Evolutionary conservation across 2,329 filamentous ascomycete species (phyloP).

Genomic region (Colletotrichum sidae): DNA sequence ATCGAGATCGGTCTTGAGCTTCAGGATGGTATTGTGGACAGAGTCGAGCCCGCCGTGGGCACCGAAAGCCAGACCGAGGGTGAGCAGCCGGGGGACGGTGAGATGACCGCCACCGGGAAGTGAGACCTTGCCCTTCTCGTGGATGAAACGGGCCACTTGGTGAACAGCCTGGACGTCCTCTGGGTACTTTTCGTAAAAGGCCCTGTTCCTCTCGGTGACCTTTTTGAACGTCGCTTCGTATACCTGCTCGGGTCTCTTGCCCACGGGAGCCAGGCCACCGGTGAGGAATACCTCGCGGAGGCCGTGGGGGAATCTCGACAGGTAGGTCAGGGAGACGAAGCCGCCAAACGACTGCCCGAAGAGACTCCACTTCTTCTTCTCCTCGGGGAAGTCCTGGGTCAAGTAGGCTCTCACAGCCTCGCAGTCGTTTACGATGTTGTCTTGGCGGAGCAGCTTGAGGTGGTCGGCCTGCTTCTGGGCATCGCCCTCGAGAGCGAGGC

Average conservation of each 20-base stretch:
- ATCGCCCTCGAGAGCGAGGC: constrained; percentile 73
- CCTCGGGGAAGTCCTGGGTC: constrained; percentile 74
- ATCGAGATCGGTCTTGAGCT: constrained; percentile 78
- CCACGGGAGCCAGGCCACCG: constrained; percentile 84
- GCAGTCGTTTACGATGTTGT: constrained; percentile 89
- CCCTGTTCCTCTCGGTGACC: constrained; percentile 77
- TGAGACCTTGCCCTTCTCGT: constrained; percentile 62
- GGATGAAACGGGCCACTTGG: constrained; percentile 73
- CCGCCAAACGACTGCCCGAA: constrained; percentile 95
- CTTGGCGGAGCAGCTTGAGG: constrained; percentile 86
- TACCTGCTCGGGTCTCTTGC: constrained; percentile 77
- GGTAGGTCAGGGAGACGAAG: constrained; percentile 85
- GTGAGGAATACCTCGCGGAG: constrained; percentile 86
- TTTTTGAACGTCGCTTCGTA: constrained; percentile 79
- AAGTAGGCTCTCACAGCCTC: constrained; percentile 85
- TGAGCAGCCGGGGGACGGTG: constrained; percentile 79
- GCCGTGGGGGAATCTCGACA: constrained; percentile 82
- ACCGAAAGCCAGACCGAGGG: constrained; percentile 83
- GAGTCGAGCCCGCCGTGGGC: constrained; percentile 80
- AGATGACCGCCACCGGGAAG: constrained; percentile 80
- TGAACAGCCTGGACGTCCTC: constrained; percentile 79
- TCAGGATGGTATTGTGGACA: constrained; percentile 80
- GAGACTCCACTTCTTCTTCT: constrained; percentile 83
- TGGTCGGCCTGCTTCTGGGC: constrained; percentile 80
- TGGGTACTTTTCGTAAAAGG: constrained; percentile 87